A percentile compares a stretch with the other conserved stretches of the same genome.
phyloP scores from a whole-genome alignment of 305 asterid genomes.

The Caryopteris hybrid region DNA sequence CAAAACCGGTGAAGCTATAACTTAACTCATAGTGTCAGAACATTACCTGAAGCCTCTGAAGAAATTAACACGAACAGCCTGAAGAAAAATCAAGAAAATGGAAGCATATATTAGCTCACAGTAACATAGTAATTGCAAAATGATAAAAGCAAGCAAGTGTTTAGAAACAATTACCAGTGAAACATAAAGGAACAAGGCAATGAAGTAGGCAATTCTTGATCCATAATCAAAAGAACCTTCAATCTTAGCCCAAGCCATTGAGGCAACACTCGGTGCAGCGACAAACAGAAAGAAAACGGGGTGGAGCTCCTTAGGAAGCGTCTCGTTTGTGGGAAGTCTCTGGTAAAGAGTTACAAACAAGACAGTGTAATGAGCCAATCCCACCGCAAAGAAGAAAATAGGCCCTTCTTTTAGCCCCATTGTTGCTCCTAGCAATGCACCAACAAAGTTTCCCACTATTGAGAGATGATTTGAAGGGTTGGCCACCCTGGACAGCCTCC shows the following conservation, averaged over 20 bases:
- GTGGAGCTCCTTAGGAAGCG: constrained; percentile 84
- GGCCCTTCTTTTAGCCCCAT: constrained; percentile 90
- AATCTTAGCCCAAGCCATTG: constrained; percentile 76
- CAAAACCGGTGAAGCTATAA: no score
- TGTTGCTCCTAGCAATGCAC: constrained; percentile 82
- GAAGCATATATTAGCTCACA: no score
- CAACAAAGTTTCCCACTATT: constrained; percentile 72
- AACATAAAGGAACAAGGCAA: constrained; percentile 70
- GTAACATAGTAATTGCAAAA: no score
- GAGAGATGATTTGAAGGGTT: constrained; percentile 80
- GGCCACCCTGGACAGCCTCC: constrained; percentile 82
- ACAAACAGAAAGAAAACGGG: constrained; percentile 88
- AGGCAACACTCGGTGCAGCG: constrained; percentile 89
- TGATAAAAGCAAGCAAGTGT: no score
- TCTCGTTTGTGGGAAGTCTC: constrained; percentile 78
- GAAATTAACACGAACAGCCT: constrained; percentile 79
- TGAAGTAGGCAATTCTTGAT: constrained; percentile 58
- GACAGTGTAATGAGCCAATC: constrained; percentile 75
- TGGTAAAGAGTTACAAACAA: constrained; percentile 82
- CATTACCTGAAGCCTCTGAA: constrained; percentile 74
- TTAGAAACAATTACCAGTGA: constrained; percentile 66
- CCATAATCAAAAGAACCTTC: constrained; percentile 68
- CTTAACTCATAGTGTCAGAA: no score
- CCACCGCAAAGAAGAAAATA: constrained; percentile 74
- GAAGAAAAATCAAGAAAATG: constrained; percentile 13